These are phyloP conservation scores for Leccinum sublutescens DNA, from an alignment of 768 basidiomycete species.

Conservation along the genomic window DNA sequence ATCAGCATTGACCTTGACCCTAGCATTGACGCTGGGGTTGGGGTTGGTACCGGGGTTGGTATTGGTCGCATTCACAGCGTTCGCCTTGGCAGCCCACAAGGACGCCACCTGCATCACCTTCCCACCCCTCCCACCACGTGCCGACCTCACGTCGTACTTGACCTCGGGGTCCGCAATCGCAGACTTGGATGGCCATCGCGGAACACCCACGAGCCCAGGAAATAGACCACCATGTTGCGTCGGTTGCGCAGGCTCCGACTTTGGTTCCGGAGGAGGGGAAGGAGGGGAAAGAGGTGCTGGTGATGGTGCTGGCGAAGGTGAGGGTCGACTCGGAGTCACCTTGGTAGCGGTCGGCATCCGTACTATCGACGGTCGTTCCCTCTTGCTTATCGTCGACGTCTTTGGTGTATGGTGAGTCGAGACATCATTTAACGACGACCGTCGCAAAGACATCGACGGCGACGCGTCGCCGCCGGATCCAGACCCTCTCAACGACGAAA, in stretches of 20 bases:
- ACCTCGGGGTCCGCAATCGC: slow-evolving; percentile 46
- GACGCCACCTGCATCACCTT: slow-evolving; percentile 71
- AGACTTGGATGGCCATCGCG: slow-evolving; percentile 34
- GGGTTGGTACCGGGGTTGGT: neutral
- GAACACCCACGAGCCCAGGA: neutral
- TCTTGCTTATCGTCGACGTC: neutral
- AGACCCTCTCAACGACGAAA: slow-evolving; percentile 47
- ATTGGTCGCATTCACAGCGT: slow-evolving; percentile 19
- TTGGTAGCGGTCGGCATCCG: slow-evolving; percentile 16
- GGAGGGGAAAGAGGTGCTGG: neutral
- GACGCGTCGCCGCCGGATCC: slow-evolving; percentile 3
- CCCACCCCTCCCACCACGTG: slow-evolving; percentile 75
- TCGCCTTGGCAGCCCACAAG: slow-evolving; percentile 59
- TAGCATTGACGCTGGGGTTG: neutral
- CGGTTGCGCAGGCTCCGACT: neutral
- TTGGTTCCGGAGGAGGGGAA: slow-evolving; percentile 12
- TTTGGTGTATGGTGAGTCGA: slow-evolving; percentile 4
- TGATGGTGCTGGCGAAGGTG: neutral
- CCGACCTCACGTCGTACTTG: slow-evolving; percentile 73
- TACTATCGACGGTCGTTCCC: neutral
- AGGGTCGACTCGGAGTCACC: slow-evolving; percentile 1
- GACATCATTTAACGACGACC: slow-evolving; percentile 23
- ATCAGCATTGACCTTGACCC: neutral
- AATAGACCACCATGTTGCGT: slow-evolving; percentile 18
- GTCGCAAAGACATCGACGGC: slow-evolving; percentile 17